Percentiles rank a stretch among this genome's conserved stretches.
Evolutionary conservation across 2,329 filamentous ascomycete species (phyloP).

Genomic region (Chaetomium strumarium): DNA sequence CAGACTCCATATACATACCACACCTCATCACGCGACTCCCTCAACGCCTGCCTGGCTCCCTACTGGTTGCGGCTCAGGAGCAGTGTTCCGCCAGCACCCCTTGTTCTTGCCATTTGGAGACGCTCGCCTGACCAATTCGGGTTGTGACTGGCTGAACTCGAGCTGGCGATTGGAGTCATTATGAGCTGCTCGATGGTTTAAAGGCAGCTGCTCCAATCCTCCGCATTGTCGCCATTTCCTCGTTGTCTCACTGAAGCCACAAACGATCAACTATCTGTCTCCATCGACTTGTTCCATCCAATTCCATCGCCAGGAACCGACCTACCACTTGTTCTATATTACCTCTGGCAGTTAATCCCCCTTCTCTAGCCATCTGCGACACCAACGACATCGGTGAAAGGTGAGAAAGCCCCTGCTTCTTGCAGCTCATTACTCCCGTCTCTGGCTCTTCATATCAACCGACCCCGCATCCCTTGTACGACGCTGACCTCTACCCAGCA

Average conservation of each 20-base stretch:
- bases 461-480: slow-evolving; percentile 11
- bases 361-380: neutral
- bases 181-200: slow-evolving; percentile 14
- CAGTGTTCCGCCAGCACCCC: slow-evolving; percentile 12
- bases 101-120: slow-evolving; percentile 23
- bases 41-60: slow-evolving; percentile 17
- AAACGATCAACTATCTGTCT: slow-evolving; percentile 7
- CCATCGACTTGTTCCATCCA: slow-evolving; percentile 7
- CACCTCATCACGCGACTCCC: slow-evolving; percentile 26
- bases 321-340: neutral
- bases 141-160: slow-evolving; percentile 17
- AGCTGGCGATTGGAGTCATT: slow-evolving; percentile 8
- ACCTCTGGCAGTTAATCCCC: neutral
- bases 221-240: slow-evolving; percentile 12
- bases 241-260: slow-evolving; percentile 8
- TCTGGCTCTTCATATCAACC: neutral
- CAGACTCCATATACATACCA: slow-evolving; percentile 18
- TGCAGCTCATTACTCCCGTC: neutral
- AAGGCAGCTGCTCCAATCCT: slow-evolving; percentile 21
- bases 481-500: slow-evolving; percentile 12
- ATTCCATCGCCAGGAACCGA: slow-evolving; percentile 5
- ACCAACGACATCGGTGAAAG: neutral
- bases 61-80: slow-evolving; percentile 1
- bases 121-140: slow-evolving; percentile 25
- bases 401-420: neutral